Percentiles rank a stretch among this genome's conserved stretches.
phyloP scores from a whole-genome alignment of 352 stramenopile genomes.

The Plasmopara viticola region DNA sequence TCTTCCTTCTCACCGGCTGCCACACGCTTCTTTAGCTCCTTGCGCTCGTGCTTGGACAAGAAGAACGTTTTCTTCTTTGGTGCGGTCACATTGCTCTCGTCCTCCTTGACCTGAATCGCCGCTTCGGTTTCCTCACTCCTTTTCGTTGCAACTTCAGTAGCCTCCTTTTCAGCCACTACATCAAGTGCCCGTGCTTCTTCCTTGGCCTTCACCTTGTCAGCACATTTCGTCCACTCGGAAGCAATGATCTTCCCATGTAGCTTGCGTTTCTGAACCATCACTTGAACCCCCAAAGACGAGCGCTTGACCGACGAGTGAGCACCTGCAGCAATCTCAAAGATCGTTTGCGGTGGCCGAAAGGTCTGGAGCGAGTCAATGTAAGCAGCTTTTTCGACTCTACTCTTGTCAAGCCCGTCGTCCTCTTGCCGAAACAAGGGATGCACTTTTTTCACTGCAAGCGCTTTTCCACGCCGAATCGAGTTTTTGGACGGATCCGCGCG shows the following conservation, averaged over 20 bases:
- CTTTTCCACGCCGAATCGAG: conserved; percentile 93
- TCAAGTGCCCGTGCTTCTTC: conserved; percentile 26
- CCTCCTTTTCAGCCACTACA: conserved; percentile 26
- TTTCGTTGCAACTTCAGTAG: neutral
- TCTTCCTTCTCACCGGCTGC: conserved; percentile 64
- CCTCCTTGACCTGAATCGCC: conserved; percentile 2
- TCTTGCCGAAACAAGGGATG: conserved; percentile 90
- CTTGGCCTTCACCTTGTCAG: conserved; percentile 36
- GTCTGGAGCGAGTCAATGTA: conserved; percentile 90
- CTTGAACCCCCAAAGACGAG: conserved; percentile 60
- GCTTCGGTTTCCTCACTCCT: conserved; percentile 2
- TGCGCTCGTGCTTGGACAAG: conserved; percentile 93
- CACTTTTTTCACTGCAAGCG: conserved; percentile 85
- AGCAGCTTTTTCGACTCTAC: conserved; percentile 73
- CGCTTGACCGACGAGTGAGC: conserved; percentile 74
- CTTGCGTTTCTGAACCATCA: conserved; percentile 87
- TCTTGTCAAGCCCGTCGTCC: conserved; percentile 81
- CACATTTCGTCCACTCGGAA: conserved; percentile 49
- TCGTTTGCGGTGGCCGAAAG: conserved; percentile 93
- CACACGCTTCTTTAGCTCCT: conserved; percentile 89
- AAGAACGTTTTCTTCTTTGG: conserved; percentile 72
- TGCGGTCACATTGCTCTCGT: neutral
- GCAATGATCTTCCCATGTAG: conserved; percentile 82
- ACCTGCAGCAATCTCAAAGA: conserved; percentile 93
- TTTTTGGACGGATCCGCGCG: conserved; percentile 93